Evolutionary conservation across 2,329 filamentous ascomycete species (phyloP).

Genomic region (Cercospora brassicicola): DNA sequence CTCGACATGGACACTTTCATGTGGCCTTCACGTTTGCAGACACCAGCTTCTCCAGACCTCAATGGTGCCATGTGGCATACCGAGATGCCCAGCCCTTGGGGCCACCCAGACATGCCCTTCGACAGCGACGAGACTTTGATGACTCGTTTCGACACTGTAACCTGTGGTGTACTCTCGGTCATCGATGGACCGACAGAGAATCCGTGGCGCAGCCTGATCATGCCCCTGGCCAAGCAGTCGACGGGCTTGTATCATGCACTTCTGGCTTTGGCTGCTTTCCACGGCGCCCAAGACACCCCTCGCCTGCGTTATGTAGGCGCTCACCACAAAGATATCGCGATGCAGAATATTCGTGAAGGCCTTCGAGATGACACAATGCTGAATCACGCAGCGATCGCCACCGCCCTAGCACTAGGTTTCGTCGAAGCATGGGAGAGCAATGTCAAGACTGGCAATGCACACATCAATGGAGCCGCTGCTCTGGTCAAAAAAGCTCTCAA

Average conservation of each 20-base stretch:
- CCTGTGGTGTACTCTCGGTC: conserved; percentile 69
- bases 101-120: conserved; percentile 34
- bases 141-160: conserved; percentile 63
- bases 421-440: conserved; percentile 71
- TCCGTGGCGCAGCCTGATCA: conserved; percentile 69
- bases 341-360: conserved; percentile 59
- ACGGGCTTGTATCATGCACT: conserved; percentile 68
- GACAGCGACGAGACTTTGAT: conserved; percentile 61
- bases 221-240: conserved; percentile 64
- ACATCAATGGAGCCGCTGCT: conserved; percentile 66
- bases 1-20: conserved; percentile 17
- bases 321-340: conserved; percentile 67
- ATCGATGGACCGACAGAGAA: conserved; percentile 70
- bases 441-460: conserved; percentile 67
- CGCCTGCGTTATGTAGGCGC: conserved; percentile 62
- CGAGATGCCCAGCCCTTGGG: conserved; percentile 3
- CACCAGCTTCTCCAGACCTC: conserved; percentile 17
- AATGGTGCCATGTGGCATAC: conserved; percentile 6
- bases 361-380: conserved; percentile 60
- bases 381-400: conserved; percentile 65
- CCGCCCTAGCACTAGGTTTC: conserved; percentile 68
- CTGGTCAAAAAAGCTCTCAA: conserved; percentile 61
- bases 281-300: conserved; percentile 60
- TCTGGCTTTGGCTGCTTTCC: conserved; percentile 68
- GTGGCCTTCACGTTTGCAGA: conserved; percentile 25